Evolutionary conservation across 345 rosid species (phyloP), one percentile per base, ranked within the genome.

Genomic region (Erysimum cheiranthoides): DNA sequence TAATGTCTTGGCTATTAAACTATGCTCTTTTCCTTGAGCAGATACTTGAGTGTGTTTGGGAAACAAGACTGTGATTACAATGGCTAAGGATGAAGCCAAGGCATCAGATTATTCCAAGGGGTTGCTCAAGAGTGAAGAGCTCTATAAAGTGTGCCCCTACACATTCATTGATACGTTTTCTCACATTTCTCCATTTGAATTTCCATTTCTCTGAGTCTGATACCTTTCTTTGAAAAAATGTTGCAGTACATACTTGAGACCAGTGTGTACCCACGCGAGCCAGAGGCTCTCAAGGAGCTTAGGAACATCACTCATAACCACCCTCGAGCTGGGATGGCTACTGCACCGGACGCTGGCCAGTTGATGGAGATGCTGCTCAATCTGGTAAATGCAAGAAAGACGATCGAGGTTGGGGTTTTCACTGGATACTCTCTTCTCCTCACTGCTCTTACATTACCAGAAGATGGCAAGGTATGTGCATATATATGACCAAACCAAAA

Each of bases 401-500:
- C 90, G 0, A 92, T 90, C 17, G 91, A 92, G 70, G 39, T 92
- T 14, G 93, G 96, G 18, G 92, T 90, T 68, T 90, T 79, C 82
- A 90, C 96, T 39, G 93, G 97, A 13, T 92, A 92, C 79, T 90
- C 97, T 59, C 97, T 90, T 76, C 92, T 92, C 43, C 92, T 87
- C 67, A 90, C 96, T 43, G 96, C 93, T 58, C 92, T 90, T 58
- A 68, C 86, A 14, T 76, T 92, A 60, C 97, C 97, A 2, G 80
- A 87, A 5, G 93, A 92, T 68, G 93, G 96, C 69, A 78, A 85
- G 86, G 87, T 81, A 65, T 63, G 57, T 35, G 12, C 8, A 27
- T 40, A 50, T n/a, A 35, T 38, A 21, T 53, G 45, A 51, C 28
- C 31, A 18, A 21, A 14, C 11, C 8, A 0, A 63, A 64, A 31